Percentiles rank a stretch among this genome's conserved stretches.
These are phyloP conservation scores for Monosporozyma unispora DNA, from an alignment of 805 yeast species.

Conservation along the genomic window DNA sequence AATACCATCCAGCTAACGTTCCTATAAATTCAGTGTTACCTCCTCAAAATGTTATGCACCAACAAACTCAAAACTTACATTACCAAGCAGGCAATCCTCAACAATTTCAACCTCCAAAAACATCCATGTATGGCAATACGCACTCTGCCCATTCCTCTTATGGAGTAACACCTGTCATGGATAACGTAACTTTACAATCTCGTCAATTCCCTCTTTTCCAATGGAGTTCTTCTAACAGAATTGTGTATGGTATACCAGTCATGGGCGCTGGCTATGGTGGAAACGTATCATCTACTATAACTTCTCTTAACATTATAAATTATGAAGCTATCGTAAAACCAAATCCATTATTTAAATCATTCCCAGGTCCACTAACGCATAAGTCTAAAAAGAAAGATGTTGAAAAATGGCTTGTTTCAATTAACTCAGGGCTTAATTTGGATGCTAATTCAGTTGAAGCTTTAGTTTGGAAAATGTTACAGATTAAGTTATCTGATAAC, in stretches of 20 bases:
- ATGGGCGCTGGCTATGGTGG: constrained; percentile 18
- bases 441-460: constrained; percentile 14
- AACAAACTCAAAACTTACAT: not conserved
- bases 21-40: not conserved
- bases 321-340: constrained; percentile 28
- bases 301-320: constrained; percentile 32
- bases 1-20: not conserved
- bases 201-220: constrained; percentile 71
- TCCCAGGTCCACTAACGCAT: constrained; percentile 44
- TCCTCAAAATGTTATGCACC: not conserved
- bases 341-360: constrained; percentile 27
- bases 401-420: constrained; percentile 54
- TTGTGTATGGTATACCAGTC: constrained; percentile 38
- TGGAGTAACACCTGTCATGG: constrained; percentile 15
- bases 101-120: constrained; percentile 2
- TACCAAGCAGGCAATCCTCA: not conserved
- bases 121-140: not conserved
- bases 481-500: constrained; percentile 19
- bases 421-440: constrained; percentile 19
- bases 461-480: constrained; percentile 19
- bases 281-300: constrained; percentile 4
- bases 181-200: constrained; percentile 45
- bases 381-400: constrained; percentile 59
- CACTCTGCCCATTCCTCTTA: not conserved
- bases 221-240: constrained; percentile 46